Evolutionary conservation across 495 filamentous ascomycete species (phyloP), one percentile per base, ranked within the genome.

Genomic region (Podospora pseudoanserina): DNA sequence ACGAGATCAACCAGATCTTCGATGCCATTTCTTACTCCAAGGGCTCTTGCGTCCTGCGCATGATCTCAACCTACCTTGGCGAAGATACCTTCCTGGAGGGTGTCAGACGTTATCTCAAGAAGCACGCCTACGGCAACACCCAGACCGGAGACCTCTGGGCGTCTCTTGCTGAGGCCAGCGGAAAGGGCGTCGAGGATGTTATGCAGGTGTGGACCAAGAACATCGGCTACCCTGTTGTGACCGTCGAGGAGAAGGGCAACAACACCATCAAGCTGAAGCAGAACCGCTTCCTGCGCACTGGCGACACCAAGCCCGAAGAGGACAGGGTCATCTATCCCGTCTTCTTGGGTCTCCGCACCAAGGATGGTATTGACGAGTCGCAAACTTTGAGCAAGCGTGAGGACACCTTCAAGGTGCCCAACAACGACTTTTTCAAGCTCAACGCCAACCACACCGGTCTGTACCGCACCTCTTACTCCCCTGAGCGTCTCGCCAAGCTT

Each of bases 1-100:
- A 96, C 71, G 93, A 97, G 79, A 92, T 99, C 79, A 96, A 97
- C 80, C 94, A 99, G 81, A 97, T 99, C 74, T 99, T 99, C 75
- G 95, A 99, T 78, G 92, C 92, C 60, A 99, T 98, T 70, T 97
- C 94, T 3, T 98, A 99, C 81, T 92, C 91, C 34, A 99, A 99
- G 84, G 95, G 95, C 18, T 97, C 92, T 3, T 96, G 92, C 71
- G 94, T 97, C 15, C 85, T 99, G 66, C 90, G 95, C 76, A 99
- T 99, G 95, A 92, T 99, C 68, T 97, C 94, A 30, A 95, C 92
- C 71, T 94, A 96, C 72, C 85, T 99, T 27, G 95, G 95, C 64
- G 94, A 97, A 78, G 91, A 97, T 54, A 84, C 86, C 44, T 99
- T 99, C 85, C 84, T 99, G 74, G 92, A 98, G 80, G 95, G 95